phyloP scores from a whole-genome alignment of 1,284 basidiomycete genomes.

The Sphaerobolus stellatus region DNA sequence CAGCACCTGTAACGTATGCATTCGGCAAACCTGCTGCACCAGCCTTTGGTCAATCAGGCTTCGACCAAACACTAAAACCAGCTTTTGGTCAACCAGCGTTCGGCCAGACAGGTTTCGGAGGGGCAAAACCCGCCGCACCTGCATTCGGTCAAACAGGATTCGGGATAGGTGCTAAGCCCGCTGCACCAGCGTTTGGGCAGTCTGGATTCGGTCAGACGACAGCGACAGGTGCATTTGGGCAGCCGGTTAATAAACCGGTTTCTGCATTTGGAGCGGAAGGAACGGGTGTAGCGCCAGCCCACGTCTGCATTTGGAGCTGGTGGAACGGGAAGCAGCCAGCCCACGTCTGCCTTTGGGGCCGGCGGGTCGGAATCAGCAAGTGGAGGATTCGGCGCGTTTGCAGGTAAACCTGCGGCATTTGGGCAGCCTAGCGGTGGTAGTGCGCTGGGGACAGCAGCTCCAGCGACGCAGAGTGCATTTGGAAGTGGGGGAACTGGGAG shows the following conservation, averaged over 20 bases:
- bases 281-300: too few species aligned
- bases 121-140: constrained; percentile 19
- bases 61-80: constrained; percentile 14
- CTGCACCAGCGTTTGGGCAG: constrained; percentile 30
- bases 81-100: constrained; percentile 12
- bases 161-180: too few species aligned
- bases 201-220: constrained; percentile 17
- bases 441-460: too few species aligned
- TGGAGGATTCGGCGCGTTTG: constrained; percentile 7
- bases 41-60: constrained; percentile 29
- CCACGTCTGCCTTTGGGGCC: constrained; percentile 8
- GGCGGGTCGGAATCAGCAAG: background rate
- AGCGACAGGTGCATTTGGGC: background rate
- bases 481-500: too few species aligned
- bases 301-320: background rate
- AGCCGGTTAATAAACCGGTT: too few species aligned
- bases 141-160: constrained; percentile 28
- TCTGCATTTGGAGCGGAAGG: background rate
- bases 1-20: constrained; percentile 19
- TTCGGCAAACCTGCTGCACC: constrained; percentile 20
- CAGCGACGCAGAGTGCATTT: too few species aligned
- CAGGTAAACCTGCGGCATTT: constrained; percentile 17
- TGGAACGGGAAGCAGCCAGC: background rate
- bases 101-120: constrained; percentile 29
- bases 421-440: constrained; percentile 17